Conservation (phyloP, 164 flowering plant species). For the Magnolia sinica region DNA sequence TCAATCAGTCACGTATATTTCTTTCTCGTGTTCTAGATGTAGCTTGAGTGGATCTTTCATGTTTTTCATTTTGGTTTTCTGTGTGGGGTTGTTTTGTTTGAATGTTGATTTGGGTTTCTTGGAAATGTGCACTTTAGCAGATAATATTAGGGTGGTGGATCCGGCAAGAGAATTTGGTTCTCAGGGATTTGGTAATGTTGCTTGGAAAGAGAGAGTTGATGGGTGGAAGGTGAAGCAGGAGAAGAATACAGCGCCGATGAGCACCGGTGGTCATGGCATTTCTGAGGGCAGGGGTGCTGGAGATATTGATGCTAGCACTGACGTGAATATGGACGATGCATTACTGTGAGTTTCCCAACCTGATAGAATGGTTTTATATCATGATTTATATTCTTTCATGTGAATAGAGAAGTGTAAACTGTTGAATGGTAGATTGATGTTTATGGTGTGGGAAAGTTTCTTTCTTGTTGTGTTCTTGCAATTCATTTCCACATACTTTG, state of each 20-base stretch:
- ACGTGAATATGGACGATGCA: constrained; percentile 32
- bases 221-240: constrained; percentile 58
- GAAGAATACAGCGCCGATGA: constrained; percentile 62
- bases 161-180: constrained; percentile 80
- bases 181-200: constrained; percentile 56
- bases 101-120: neutral
- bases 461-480: neutral
- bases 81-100: neutral
- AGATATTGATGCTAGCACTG: constrained; percentile 36
- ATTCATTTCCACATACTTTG: neutral
- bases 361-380: neutral
- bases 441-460: neutral
- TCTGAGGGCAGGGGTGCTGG: constrained; percentile 69
- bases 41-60: neutral
- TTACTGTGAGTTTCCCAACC: constrained; percentile 29
- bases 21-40: neutral
- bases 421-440: neutral
- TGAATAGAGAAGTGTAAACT: neutral
- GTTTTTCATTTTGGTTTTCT: neutral
- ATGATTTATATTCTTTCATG: neutral
- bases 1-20: constrained; percentile 49
- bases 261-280: constrained; percentile 43
- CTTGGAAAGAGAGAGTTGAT: constrained; percentile 62
- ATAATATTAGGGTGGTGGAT: constrained; percentile 67
- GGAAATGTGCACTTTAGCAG: constrained; percentile 32